Percentiles rank a stretch among this genome's conserved stretches.
These are phyloP conservation scores for Phytomonas serpens DNA, from an alignment of 208 protist species.

Conservation along the genomic window DNA sequence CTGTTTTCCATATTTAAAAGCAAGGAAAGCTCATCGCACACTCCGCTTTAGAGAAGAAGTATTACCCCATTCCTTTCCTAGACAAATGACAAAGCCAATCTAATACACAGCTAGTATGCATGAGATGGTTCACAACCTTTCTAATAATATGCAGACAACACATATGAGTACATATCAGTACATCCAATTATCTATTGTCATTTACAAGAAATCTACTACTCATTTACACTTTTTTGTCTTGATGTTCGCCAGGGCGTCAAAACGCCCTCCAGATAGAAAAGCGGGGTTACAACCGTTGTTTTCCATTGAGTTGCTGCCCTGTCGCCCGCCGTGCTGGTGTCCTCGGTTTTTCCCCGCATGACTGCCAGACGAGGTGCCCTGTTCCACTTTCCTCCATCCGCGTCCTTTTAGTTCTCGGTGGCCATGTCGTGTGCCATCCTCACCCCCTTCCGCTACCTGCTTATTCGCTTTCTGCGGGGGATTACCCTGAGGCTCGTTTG, in stretches of 20 bases:
- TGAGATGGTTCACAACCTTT: background rate
- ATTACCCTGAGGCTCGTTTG: background rate
- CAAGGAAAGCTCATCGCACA: background rate
- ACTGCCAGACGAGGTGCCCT: background rate
- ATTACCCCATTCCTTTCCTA: background rate
- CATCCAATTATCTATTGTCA: slow-evolving; percentile 6
- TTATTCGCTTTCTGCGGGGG: background rate
- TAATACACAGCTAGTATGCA: background rate
- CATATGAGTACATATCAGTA: background rate
- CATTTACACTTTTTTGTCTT: background rate
- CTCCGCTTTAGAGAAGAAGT: background rate
- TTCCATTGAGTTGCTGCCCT: slow-evolving; percentile 10
- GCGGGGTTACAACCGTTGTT: slow-evolving; percentile 9
- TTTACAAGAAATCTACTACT: slow-evolving; percentile 11
- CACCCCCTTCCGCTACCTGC: background rate
- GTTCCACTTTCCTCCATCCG: background rate
- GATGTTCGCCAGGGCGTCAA: slow-evolving; percentile 17
- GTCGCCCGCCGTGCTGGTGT: background rate
- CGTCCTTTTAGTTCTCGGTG: background rate
- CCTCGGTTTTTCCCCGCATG: background rate
- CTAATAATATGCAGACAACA: background rate
- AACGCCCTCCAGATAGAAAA: slow-evolving; percentile 23
- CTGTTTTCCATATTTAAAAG: background rate
- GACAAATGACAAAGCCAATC: background rate
- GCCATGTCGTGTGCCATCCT: background rate